These are phyloP conservation scores for Cinnamomum chago DNA, from an alignment of 164 flowering plant species.

Conservation along the genomic window DNA sequence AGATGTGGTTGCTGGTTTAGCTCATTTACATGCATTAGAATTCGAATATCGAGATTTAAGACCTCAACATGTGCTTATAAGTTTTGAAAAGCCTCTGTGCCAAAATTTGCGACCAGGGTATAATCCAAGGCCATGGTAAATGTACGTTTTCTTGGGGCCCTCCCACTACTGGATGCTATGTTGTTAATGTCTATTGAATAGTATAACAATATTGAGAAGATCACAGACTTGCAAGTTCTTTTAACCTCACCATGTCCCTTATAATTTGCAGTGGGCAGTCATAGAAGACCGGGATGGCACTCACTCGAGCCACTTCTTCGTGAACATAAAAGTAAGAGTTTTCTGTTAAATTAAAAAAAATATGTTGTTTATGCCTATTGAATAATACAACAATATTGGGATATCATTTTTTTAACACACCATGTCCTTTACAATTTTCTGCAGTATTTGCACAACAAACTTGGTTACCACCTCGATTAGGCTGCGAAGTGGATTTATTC, in stretches of 20 bases:
- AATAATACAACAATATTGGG: background rate
- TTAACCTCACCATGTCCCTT: too few species aligned
- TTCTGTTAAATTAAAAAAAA: too few species aligned
- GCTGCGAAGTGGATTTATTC: slow-evolving; percentile 71
- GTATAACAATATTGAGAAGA: too few species aligned
- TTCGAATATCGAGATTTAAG: slow-evolving; percentile 72
- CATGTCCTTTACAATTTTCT: background rate
- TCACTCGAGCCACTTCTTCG: too few species aligned
- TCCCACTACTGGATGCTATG: slow-evolving; percentile 43
- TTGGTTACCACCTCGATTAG: slow-evolving; percentile 84
- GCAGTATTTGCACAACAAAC: slow-evolving; percentile 76
- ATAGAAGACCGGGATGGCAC: too few species aligned
- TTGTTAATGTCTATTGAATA: too few species aligned
- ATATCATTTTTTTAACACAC: too few species aligned
- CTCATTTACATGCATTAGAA: slow-evolving; percentile 76
- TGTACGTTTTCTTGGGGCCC: slow-evolving; percentile 54
- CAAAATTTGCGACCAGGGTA: slow-evolving; percentile 85
- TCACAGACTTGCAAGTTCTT: too few species aligned
- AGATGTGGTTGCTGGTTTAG: slow-evolving; percentile 63
- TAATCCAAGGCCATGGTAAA: slow-evolving; percentile 56
- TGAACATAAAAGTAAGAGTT: slow-evolving; percentile 12
- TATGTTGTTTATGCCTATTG: background rate
- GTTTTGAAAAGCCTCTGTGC: slow-evolving; percentile 43
- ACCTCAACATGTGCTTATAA: slow-evolving; percentile 77
- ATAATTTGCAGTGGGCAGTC: too few species aligned